Base-by-base conservation (phyloP, 768 basidiomycete genomes). In the Macrolepiota albuminosa region DNA sequence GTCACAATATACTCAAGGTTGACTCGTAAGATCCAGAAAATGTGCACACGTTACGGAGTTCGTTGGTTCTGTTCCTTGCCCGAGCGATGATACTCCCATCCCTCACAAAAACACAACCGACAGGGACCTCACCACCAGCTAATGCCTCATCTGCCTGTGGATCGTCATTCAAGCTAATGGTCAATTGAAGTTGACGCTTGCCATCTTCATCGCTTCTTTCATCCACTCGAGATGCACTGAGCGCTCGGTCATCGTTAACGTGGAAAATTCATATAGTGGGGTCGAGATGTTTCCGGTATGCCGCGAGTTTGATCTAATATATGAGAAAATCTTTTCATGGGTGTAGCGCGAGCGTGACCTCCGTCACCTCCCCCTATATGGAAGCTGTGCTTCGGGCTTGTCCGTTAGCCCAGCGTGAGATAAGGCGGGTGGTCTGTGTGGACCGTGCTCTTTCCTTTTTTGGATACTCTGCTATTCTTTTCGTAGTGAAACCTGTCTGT, bases 81-180 rank as follows among this genome's bases (percentile, higher is more conserved):
- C 80, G 79, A 1, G 96, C 95, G 61, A 99, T 91, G 60, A 91
- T 79, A 34, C 66, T 69, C n/a, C 79, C 83, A 56, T 88, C 81
- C 62, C 92, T 83, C 9, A 98, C 91, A 66, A 98, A 97, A 8
- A 99, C 84, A 66, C 97, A 98, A 24, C 97, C 97, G 0, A 99
- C 95, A 1, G 97, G 97, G 5, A 98, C 97, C 74, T 99, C 97
- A 26, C 84, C 80, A 1, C 88, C 85, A 34, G 79, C 77, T 31
- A 98, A 75, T 4, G 97, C 97, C 72, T 98, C 93, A 66, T 90
- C 84, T 52, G 91, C 91, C 91, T 91, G 56, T 31, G 42, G 42
- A 61, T 46, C 37, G 59, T 67, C 46, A 68, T 58, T 63, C 43
- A 54, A 21, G 56, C 56, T 6, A 31, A 57, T 55, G 37, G 26